These are phyloP conservation scores for Primulina tabacum DNA, from an alignment of 257 asterid genomes.

Conservation along the genomic window DNA sequence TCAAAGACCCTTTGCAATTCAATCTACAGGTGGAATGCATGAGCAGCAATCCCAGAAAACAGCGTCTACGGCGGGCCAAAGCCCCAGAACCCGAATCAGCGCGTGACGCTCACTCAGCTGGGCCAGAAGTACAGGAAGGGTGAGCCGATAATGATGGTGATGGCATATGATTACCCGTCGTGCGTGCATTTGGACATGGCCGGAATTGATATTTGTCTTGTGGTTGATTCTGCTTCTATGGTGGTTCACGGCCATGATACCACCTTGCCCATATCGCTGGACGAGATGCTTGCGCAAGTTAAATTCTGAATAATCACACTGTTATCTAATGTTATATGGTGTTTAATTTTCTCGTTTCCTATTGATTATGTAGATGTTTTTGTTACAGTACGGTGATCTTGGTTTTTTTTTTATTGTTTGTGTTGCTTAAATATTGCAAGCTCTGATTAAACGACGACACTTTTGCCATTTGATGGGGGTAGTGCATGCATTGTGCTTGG, in stretches of 20 bases:
- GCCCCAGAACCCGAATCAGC: constrained; percentile 63
- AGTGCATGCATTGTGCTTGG: not conserved
- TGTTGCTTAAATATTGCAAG: not conserved
- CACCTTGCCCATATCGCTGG: constrained; percentile 80
- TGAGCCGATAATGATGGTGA: constrained; percentile 79
- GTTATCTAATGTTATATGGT: not conserved
- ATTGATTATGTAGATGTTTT: not conserved
- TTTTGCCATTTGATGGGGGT: not conserved
- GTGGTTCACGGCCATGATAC: constrained; percentile 98
- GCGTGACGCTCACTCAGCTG: constrained; percentile 61
- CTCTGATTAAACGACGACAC: not conserved
- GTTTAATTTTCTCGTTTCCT: not conserved
- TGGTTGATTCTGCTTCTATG: constrained; percentile 97
- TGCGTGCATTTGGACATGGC: constrained; percentile 78
- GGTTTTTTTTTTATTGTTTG: not conserved
- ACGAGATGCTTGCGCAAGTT: constrained; percentile 70
- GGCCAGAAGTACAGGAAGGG: constrained; percentile 70
- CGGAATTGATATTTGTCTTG: constrained; percentile 81
- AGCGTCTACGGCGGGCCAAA: constrained; percentile 86
- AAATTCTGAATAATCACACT: not conserved
- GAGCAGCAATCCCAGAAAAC: constrained; percentile 76
- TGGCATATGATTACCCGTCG: constrained; percentile 92
- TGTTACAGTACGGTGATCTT: not conserved
- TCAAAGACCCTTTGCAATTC: constrained; percentile 21
- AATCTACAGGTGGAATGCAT: constrained; percentile 28